Base-by-base conservation (phyloP, 257 asterid species). In the Petunia secreta region DNA sequence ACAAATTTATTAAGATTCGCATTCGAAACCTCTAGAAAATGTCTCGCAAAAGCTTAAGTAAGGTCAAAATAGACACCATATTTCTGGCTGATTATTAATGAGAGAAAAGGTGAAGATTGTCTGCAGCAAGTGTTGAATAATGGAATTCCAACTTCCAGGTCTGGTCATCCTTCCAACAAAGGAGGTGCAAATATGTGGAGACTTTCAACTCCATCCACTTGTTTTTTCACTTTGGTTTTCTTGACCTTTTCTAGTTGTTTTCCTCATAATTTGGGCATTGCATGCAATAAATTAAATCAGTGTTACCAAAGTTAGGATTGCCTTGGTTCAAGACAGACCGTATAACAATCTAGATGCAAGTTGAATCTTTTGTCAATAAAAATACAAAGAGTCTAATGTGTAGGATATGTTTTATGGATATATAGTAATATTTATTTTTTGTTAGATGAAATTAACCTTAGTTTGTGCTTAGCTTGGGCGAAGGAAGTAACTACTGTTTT, bases 91-190 rank as follows among this genome's bases (percentile, higher is more conserved):
- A 46, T 46, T 69, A 48, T 71, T 71, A 71, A 71, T 71, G 16
- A 43, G 75, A 67, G 75, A 67, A 43, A 67, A 67, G 6, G 16
- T 14, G 3, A 39, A 65, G 52, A 14, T 39, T 65, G 36, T 65
- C 52, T 2, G 76, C 16, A 44, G 76, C 1, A 68, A 68, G 8
- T 16, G 76, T 68, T 44, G 76, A 69, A 69, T 69, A 69, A 16
- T 44, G n/a, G 76, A 16, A 16, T 68, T 40, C 3, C 4, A n/a
- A 43, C 16, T 68, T 43, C 16, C 54, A 41, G 43, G 5, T 8
- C 16, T 44, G 40, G 57, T 44, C 58, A 16, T 44, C 8, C 76
- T 44, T 44, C 41, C 57, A 68, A 16, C 34, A 4, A 1, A 13
- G 40, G 39, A 40, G 68, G 41, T 63, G n/a, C 46, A 38, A 38